A percentile compares a stretch with the other conserved stretches of the same genome.
Evolutionary conservation across 164 flowering plant species (phyloP).

Genomic region (Litsea cubeba): DNA sequence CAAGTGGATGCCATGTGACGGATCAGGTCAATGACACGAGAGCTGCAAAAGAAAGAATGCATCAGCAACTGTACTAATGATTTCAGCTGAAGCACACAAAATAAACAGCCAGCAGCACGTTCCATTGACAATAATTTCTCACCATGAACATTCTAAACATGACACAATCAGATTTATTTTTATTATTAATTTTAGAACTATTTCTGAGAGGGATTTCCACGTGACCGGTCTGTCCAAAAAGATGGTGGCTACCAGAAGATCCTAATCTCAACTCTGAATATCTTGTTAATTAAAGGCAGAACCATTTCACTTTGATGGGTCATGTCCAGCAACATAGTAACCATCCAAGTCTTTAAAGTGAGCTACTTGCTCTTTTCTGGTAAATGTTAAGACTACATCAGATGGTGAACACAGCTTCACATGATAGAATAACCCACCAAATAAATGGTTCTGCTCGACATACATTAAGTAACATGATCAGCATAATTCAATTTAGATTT

Average conservation of each 20-base stretch:
- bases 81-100: too few relatives aligned
- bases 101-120: background rate
- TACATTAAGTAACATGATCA: background rate
- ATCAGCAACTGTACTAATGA: background rate
- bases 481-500: background rate
- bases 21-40: slow-evolving; percentile 5
- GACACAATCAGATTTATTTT: too few relatives aligned
- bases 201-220: background rate
- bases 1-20: background rate
- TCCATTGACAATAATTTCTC: background rate
- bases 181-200: background rate
- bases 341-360: too few relatives aligned
- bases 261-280: background rate
- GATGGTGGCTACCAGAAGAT: background rate
- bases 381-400: background rate
- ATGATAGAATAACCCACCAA: background rate
- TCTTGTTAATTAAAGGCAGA: background rate
- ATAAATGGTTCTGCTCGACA: background rate
- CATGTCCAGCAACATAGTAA: background rate
- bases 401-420: background rate
- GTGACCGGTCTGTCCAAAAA: background rate
- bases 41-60: background rate
- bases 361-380: too few relatives aligned
- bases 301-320: background rate
- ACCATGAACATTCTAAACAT: background rate